Base-by-base conservation (phyloP, 495 filamentous ascomycete genomes). In the Cercophora sp. region DNA sequence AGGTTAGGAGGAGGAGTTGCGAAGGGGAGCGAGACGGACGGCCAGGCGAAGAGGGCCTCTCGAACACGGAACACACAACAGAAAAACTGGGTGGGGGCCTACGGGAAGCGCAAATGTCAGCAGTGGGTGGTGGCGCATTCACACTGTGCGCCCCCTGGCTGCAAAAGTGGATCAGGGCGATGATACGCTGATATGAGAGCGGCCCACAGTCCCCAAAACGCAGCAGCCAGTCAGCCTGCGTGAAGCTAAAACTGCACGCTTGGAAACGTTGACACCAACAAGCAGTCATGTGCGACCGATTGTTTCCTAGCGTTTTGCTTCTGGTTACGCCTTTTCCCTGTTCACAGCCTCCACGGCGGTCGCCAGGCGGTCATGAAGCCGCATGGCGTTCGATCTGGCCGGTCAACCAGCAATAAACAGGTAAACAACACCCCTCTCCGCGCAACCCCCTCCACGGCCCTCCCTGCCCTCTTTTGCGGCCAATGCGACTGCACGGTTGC, bases 401-500 rank as follows among this genome's bases (percentile, higher is more conserved):
- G n/a, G n/a, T n/a, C n/a, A n/a, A n/a, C n/a, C n/a, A n/a, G n/a
- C n/a, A 39, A 39, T 39, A 49, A 36, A 10, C 29, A 49, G 25
- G 9, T 31, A 1, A 18, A 31, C 42, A 26, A 25, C 26, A 24
- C 47, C 18, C 16, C 39, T 41, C 37, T 35, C 27, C 46, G 31
- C 19, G 34, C 8, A 22, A 9, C 19, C 52, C 42, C 26, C 51
- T 48, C 27, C n/a, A 40, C 46, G 26, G 32, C 35, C 49, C 35
- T 50, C 22, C 49, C 25, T 31, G n/a, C n/a, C n/a, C n/a, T n/a
- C n/a, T n/a, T n/a, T n/a, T 22, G 34, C 34, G 37, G 27, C 37
- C 44, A 42, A 60, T 60, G 46, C 54, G 19, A 60, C 58, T 11
- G 11, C 42, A 46, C 24, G 41, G 58, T 60, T 37, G 58, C 50